Evolutionary conservation across 306 rosid genomes (phyloP), one percentile per base, ranked within the genome.

Genomic region (Dryas drummondii): DNA sequence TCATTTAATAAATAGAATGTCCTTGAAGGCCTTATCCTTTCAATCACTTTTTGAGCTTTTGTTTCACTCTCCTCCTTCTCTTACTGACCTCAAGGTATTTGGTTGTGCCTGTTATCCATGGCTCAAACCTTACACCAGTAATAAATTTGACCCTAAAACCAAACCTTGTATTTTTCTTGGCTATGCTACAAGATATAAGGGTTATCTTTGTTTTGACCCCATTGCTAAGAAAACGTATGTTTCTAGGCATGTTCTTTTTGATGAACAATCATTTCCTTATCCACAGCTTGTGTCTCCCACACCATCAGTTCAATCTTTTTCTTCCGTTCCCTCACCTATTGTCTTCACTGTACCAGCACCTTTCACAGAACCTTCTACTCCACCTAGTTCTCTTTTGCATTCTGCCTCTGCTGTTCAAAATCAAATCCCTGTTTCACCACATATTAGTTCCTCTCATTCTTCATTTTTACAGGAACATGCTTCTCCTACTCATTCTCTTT

Each of bases 141-240:
- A 16, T 7, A 55, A 55, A 1, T 6, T 55, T 16, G 26, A 17
- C 4, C 3, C 3, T 0, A 55, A 55, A 55, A 55, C 27, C 9
- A 2, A 6, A 0, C 4, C 7, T 2, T 55, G 32, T 7, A 8
- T 55, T 2, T 55, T 55, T 1, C 3, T 6, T 1, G 7, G 41
- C 1, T 32, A 62, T 62, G 19, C 26, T 5, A 4, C 1, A 1
- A 42, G 40, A 2, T 40, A 62, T 44, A 62, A 62, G 2, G 67
- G 67, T 0, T 16, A 37, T 0, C 0, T 62, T 2, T 62, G 48
- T 40, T 62, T 3, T 7, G 1, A 40, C 6, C n/a, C 17, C 2
- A 0, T 0, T 0, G 13, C 5, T 4, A 5, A 12, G 0, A 59
- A 27, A 0, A 3, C 11, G 2, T 0, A 26, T 2, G 2, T 59